Evolutionary conservation across 768 basidiomycete genomes (phyloP), one percentile per base, ranked within the genome.

Genomic region (Auriscalpium microsporum): DNA sequence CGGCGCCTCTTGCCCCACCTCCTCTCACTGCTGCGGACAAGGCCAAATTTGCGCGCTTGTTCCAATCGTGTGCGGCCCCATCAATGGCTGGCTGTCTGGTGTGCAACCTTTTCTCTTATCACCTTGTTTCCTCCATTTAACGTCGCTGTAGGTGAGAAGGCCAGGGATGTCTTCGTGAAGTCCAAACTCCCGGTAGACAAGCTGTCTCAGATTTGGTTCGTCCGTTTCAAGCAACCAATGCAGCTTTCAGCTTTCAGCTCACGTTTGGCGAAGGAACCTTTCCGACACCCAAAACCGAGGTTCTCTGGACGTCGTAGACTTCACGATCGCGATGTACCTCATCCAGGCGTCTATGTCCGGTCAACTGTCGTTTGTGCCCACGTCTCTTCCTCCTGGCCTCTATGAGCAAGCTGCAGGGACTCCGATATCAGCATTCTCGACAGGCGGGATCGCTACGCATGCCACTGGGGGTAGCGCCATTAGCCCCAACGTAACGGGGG

Each of bases 211-310:
- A 94, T 98, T 72, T 99, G 96, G 95, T 91, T 56, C 53, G 82
- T 50, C 8, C 3, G 23, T 8, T 37, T 10, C 33, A 34, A 37
- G 35, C 21, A 51, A 19, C 33, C 44, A 16, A 6, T 47, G 52
- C 36, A 17, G 45, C 47, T n/a, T 56, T 42, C 38, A 40, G n/a
- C n/a, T n/a, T n/a, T n/a, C n/a, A n/a, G 17, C 50, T 40, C 44
- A 42, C 13, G 17, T 50, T 50, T 40, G 42, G 35, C 3, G 63
- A 28, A 96, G 94, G 94, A 86, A 79, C 59, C 79, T 99, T 40
- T 88, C 94, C n/a, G 96, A 99, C 69, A 94, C 94, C 4, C 89
- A 94, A 70, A 82, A 88, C 62, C 81, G 96, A 58, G 95, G 96
- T 51, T 74, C 78, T 11, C 83, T 99, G 57, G 96, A 99, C 68